Conservation (phyloP, 257 asterid genomes). For the Solanum pimpinellifolium region DNA sequence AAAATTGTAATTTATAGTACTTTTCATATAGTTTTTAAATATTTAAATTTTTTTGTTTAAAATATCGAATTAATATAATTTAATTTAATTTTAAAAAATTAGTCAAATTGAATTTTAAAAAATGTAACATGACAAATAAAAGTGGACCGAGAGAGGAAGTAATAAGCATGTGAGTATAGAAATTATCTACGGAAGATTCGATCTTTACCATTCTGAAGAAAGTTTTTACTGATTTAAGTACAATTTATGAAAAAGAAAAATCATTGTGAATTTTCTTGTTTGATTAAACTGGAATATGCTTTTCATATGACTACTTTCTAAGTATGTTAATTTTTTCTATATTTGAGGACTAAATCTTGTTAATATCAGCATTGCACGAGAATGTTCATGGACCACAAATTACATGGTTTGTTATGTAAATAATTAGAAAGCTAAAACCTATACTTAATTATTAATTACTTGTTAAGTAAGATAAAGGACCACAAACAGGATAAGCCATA, state of each 20-base stretch:
- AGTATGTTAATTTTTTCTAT: not conserved
- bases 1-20: too few relatives aligned
- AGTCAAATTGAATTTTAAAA: too few relatives aligned
- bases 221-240: not conserved
- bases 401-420: not conserved
- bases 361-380: not conserved
- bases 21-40: too few relatives aligned
- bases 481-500: constrained; percentile 18
- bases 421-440: not conserved
- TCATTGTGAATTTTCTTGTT: not conserved
- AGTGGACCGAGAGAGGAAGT: too few relatives aligned
- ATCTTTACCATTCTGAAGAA: too few relatives aligned
- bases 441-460: not conserved
- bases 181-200: too few relatives aligned
- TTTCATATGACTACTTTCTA: not conserved
- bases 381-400: constrained; percentile 5
- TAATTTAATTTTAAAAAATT: too few relatives aligned
- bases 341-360: not conserved
- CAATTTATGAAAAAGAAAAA: not conserved
- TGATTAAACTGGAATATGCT: not conserved
- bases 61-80: too few relatives aligned
- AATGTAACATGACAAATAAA: too few relatives aligned
- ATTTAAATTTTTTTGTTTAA: too few relatives aligned
- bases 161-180: too few relatives aligned
- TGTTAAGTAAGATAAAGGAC: constrained; percentile 1